Percentiles rank a stretch among this genome's conserved stretches.
Conservation (phyloP, 164 flowering plant genomes). For the Vitis rotundifolia region DNA sequence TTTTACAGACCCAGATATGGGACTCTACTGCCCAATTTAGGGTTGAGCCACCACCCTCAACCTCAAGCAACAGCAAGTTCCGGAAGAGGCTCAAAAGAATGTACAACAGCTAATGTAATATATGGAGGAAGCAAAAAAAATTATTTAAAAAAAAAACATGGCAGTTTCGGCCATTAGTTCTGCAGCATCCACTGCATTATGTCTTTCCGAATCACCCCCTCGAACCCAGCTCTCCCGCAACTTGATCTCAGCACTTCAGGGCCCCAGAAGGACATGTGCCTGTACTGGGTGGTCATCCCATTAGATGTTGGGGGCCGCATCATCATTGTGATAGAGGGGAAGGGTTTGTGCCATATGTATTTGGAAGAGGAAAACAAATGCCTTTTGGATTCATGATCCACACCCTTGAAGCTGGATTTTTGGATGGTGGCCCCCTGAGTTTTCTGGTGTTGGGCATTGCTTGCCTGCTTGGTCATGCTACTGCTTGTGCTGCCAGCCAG, state of each 20-base stretch:
- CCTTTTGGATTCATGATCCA: constrained; percentile 34
- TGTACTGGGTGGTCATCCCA: constrained; percentile 42
- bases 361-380: constrained; percentile 39
- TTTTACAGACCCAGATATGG: neutral
- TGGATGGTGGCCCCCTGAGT: constrained; percentile 16
- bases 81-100: neutral
- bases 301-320: constrained; percentile 40
- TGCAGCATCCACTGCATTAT: constrained; percentile 70
- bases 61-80: neutral
- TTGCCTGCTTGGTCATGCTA: constrained; percentile 30
- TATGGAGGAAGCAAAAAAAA: neutral
- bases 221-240: constrained; percentile 22
- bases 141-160: neutral
- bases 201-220: constrained; percentile 62
- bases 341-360: constrained; percentile 34
- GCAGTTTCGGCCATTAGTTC: constrained; percentile 14
- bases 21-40: neutral
- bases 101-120: neutral
- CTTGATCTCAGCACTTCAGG: constrained; percentile 22
- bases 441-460: constrained; percentile 24
- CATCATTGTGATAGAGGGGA: constrained; percentile 57
- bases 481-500: constrained; percentile 9
- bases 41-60: too few species aligned
- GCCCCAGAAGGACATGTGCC: constrained; percentile 32
- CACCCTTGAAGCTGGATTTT: constrained; percentile 16